Conservation (phyloP, 257 asterid species). For the Leptodermis oblonga region DNA sequence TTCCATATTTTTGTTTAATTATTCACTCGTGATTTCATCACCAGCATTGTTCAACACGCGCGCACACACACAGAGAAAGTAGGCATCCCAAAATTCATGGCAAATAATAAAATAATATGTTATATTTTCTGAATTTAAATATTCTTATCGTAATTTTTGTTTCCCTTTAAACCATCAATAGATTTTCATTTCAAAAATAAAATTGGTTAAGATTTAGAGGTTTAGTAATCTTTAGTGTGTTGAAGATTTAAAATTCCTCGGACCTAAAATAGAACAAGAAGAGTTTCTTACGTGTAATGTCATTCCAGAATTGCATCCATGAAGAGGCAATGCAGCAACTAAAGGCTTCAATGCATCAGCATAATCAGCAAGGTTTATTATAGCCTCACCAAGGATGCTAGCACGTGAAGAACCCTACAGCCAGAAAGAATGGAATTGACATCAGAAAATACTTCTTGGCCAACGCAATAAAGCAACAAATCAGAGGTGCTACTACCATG, state of each 20-base stretch:
- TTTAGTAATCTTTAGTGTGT: background rate
- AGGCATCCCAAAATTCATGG: background rate
- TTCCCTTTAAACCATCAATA: background rate
- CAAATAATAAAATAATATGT: no score
- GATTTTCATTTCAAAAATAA: background rate
- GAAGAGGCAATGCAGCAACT: constrained; percentile 68
- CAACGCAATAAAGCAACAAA: background rate
- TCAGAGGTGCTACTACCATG: constrained; percentile 73
- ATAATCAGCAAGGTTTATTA: constrained; percentile 84
- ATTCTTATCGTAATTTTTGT: background rate
- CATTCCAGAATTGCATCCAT: constrained; percentile 78
- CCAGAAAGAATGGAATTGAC: constrained; percentile 20
- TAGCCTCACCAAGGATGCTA: constrained; percentile 87
- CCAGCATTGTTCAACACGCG: background rate
- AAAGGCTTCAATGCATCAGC: constrained; percentile 84
- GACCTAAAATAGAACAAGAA: constrained; percentile 1
- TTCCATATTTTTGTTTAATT: background rate
- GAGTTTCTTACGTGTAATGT: constrained; percentile 66
- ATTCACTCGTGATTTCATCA: background rate
- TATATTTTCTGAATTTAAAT: background rate
- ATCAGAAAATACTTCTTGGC: background rate
- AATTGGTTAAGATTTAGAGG: background rate
- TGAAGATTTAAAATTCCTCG: background rate
- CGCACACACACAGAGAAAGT: background rate
- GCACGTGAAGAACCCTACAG: constrained; percentile 95